Base-by-base conservation (phyloP, 2,329 filamentous ascomycete genomes). In the Decorospora gaudefroyi region DNA sequence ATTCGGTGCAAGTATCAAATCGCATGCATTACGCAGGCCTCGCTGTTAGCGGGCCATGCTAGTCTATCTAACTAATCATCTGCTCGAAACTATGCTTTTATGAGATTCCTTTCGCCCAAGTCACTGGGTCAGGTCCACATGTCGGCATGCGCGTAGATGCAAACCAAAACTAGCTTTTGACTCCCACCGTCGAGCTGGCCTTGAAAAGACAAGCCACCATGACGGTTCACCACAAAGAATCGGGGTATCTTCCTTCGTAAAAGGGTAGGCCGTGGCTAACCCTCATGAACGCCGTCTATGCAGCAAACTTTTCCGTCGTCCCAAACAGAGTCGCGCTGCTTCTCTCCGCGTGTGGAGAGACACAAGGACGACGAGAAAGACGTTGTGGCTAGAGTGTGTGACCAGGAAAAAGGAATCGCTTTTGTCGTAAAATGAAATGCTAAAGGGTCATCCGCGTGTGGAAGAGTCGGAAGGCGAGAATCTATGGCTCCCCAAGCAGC, bases 401-500 rank as follows among this genome's bases (percentile, higher is more conserved):
- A 61, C 64, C 57, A 57, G 59, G 64, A 62, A 55, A 64, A 67
- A 64, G 64, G 65, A 70, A 70, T 64, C 67, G 67, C 68, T 71
- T 71, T 71, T 51, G 42, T 61, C 51, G 50, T 57, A 59, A 52
- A 43, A 58, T 31, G 58, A 69, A 61, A 51, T 53, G 51, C 40
- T 49, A 39, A 61, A 58, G 59, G 51, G 57, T 54, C 59, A 55
- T 66, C 62, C 62, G 62, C 62, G 60, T 60, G 60, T 61, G 58
- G 60, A 69, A 61, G 64, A 62, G 62, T 64, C 61, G 64, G 61
- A 67, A 68, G 64, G 57, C 65, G 65, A 69, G 58, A 46, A 69
- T 72, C 69, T 72, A 72, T 61, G 40, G 51, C 59, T 62, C 65
- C 67, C 68, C 67, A 68, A 68, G 65, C 69, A 72, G 69, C 69